Evolutionary conservation across 768 basidiomycete genomes (phyloP).

Genomic region (Hericium erinaceus): DNA sequence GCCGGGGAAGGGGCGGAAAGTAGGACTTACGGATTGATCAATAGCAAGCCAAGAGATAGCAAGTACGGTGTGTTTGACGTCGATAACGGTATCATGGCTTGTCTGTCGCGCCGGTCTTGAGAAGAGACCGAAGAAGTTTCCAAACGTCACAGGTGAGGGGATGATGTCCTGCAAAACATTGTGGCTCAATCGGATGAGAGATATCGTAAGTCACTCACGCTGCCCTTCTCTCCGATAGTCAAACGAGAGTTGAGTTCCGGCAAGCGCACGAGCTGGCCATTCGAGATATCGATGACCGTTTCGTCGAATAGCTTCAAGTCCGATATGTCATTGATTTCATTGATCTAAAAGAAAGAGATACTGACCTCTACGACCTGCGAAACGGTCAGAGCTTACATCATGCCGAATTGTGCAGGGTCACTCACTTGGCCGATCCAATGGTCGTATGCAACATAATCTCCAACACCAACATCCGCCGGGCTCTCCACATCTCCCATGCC

Average conservation of each 20-base stretch:
- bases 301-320: conserved; percentile 69
- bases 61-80: conserved; percentile 67
- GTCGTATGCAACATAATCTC: conserved; percentile 74
- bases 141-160: conserved; percentile 40
- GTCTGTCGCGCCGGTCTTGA: conserved; percentile 35
- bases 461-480: conserved; percentile 54
- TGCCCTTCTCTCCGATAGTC: conserved; percentile 64
- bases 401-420: conserved; percentile 4
- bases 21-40: conserved; percentile 62
- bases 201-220: conserved; percentile 33
- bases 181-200: conserved; percentile 2
- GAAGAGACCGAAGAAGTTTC: conserved; percentile 37
- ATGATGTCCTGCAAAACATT: conserved; percentile 50
- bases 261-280: conserved; percentile 55
- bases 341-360: not conserved
- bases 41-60: conserved; percentile 83
- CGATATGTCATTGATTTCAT: conserved; percentile 8
- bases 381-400: conserved; percentile 6
- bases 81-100: conserved; percentile 53
- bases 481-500: conserved; percentile 46
- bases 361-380: conserved; percentile 68
- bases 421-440: conserved; percentile 88
- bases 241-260: conserved; percentile 74
- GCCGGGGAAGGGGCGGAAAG: not conserved
- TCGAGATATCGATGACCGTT: conserved; percentile 60